Percentiles rank a stretch among this genome's conserved stretches.
Evolutionary conservation across 129 eudicot genomes (phyloP).

Genomic region (Mikania micrantha): DNA sequence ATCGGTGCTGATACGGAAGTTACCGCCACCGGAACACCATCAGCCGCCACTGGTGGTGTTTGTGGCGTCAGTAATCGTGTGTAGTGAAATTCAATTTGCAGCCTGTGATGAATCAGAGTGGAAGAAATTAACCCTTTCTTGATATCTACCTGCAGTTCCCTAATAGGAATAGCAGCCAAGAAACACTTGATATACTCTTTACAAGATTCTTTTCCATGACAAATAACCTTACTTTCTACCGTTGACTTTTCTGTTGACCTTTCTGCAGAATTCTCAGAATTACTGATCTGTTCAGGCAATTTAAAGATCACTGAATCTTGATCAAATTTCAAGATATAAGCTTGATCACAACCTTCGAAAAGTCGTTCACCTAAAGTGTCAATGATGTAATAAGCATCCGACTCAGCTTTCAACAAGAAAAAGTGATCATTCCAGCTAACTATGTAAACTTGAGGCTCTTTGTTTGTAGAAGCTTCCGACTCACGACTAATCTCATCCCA

Average conservation of each 20-base stretch:
- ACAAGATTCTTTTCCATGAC: slow-evolving; percentile 69
- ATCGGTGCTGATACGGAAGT: slow-evolving; percentile 15
- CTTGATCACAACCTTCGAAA: slow-evolving; percentile 86
- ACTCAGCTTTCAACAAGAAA: slow-evolving; percentile 77
- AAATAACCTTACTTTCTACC: slow-evolving; percentile 32
- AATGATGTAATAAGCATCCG: slow-evolving; percentile 71
- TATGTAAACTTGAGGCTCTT: slow-evolving; percentile 53
- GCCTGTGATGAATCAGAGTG: slow-evolving; percentile 58
- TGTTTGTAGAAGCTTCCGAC: slow-evolving; percentile 19
- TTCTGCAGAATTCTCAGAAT: slow-evolving; percentile 17
- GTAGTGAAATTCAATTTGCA: slow-evolving; percentile 81
- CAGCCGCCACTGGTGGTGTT: neutral
- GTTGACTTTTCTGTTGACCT: slow-evolving; percentile 4
- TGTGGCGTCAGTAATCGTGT: slow-evolving; percentile 30
- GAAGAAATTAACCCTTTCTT: slow-evolving; percentile 63
- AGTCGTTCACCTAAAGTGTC: slow-evolving; percentile 96
- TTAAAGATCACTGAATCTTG: slow-evolving; percentile 40
- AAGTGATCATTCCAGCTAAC: slow-evolving; percentile 99
- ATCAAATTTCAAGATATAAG: slow-evolving; percentile 85
- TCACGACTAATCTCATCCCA: slow-evolving; percentile 79
- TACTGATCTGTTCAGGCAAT: slow-evolving; percentile 27
- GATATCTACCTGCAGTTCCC: slow-evolving; percentile 71
- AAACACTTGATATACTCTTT: slow-evolving; percentile 78
- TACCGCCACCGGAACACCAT: neutral
- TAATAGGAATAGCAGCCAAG: slow-evolving; percentile 80